Evolutionary conservation across 495 filamentous ascomycete species (phyloP).

Genomic region (Neurospora terricola): DNA sequence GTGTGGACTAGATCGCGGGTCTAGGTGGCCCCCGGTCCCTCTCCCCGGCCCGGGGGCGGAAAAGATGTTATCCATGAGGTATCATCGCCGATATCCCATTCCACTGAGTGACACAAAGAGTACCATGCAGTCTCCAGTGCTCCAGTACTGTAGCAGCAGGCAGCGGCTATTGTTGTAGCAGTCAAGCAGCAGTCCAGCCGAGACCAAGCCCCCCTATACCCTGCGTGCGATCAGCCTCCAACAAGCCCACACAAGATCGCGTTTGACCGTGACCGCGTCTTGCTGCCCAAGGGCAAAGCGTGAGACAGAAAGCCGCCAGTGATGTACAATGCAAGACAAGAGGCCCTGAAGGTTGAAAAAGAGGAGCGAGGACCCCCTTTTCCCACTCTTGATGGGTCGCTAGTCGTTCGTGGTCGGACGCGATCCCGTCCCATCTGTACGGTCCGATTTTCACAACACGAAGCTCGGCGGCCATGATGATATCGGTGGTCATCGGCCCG

Average conservation of each 20-base stretch:
- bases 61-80: not conserved
- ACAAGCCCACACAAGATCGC: not conserved
- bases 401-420: not conserved
- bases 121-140: not conserved
- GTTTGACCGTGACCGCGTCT: not conserved
- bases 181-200: not conserved
- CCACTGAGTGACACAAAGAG: not conserved
- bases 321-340: not conserved
- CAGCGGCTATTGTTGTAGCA: not conserved
- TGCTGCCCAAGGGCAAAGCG: not conserved
- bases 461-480: not conserved
- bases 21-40: not conserved
- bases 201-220: not conserved
- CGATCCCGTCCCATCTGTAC: not conserved
- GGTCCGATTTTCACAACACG: not conserved
- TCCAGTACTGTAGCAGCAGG: not conserved
- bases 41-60: not conserved
- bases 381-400: not conserved
- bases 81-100: not conserved
- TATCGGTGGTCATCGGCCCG: not conserved
- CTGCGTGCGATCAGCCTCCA: not conserved
- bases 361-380: not conserved
- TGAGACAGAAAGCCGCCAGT: not conserved
- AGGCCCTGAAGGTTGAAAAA: not conserved
- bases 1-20: not conserved